These are phyloP conservation scores for Zarea fungicola DNA, from an alignment of 2,329 filamentous ascomycete species.

Conservation along the genomic window DNA sequence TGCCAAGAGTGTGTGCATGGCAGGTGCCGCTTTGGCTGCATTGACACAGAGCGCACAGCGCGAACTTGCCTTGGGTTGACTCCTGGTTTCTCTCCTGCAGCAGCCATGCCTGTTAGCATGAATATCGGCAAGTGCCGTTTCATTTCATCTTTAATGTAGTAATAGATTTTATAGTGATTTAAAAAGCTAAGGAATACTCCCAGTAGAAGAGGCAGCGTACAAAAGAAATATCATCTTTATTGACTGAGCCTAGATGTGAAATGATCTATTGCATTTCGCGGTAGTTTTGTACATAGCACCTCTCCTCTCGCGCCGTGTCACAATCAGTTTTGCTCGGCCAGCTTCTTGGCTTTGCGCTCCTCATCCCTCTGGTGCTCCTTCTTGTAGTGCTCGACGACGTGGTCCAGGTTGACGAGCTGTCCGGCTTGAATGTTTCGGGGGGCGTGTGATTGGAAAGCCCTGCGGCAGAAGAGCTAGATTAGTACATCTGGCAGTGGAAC, in stretches of 20 bases:
- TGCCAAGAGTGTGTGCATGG: background rate
- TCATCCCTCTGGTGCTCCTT: conserved; percentile 50
- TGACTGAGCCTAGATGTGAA: conserved; percentile 5
- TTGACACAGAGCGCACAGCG: background rate
- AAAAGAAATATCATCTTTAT: conserved; percentile 13
- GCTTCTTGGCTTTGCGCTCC: conserved; percentile 47
- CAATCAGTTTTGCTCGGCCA: conserved; percentile 34
- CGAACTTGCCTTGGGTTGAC: background rate
- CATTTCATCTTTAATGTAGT: background rate
- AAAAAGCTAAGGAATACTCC: background rate
- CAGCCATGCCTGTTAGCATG: too few relatives aligned
- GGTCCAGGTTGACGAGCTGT: conserved; percentile 48
- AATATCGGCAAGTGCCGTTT: too few relatives aligned
- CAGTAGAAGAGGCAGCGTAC: background rate
- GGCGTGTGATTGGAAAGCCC: conserved; percentile 46
- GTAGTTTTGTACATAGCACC: conserved; percentile 12
- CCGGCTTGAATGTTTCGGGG: conserved; percentile 51
- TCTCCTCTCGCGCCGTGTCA: conserved; percentile 14
- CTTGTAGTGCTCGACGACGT: conserved; percentile 53
- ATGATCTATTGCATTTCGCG: background rate
- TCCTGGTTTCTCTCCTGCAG: background rate
- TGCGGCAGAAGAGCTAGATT: conserved; percentile 23
- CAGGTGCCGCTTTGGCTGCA: conserved; percentile 5
- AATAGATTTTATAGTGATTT: too few relatives aligned
- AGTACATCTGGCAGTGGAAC: conserved; percentile 12